These are phyloP conservation scores for Picocystis sp. DNA, from an alignment of 163 green algal species.

Conservation along the genomic window DNA sequence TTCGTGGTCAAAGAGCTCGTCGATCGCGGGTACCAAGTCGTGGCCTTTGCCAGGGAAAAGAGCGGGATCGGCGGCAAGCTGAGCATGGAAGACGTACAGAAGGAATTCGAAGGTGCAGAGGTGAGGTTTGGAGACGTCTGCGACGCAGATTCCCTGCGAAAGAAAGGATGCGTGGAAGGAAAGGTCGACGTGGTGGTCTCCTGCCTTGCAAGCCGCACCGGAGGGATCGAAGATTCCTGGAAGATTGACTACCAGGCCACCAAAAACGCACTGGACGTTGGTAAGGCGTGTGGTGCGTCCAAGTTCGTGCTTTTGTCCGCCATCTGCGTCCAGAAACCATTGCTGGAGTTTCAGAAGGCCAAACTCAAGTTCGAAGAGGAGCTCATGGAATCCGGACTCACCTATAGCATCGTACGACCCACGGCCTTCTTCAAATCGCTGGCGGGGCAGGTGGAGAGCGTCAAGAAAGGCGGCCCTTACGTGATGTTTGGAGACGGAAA, in stretches of 20 bases:
- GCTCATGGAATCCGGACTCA: constrained; percentile 68
- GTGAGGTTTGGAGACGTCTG: constrained; percentile 76
- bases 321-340: constrained; percentile 98
- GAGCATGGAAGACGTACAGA: constrained; percentile 45
- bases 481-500: constrained; percentile 96
- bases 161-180: constrained; percentile 8
- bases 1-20: constrained; percentile 39
- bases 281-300: constrained; percentile 37
- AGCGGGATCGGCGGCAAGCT: constrained; percentile 79
- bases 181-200: constrained; percentile 88
- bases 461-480: constrained; percentile 90
- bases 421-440: constrained; percentile 98
- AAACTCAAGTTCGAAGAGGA: constrained; percentile 92
- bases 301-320: constrained; percentile 95
- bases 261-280: constrained; percentile 74
- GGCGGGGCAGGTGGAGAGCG: constrained; percentile 64
- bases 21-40: constrained; percentile 59
- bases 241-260: constrained; percentile 80
- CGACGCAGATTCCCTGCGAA: constrained; percentile 39
- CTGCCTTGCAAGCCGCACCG: constrained; percentile 83
- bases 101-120: constrained; percentile 59
- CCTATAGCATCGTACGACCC: constrained; percentile 85
- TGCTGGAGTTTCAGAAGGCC: constrained; percentile 93
- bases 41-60: constrained; percentile 65
- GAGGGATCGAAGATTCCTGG: constrained; percentile 75